Evolutionary conservation across 768 basidiomycete genomes (phyloP).

Genomic region (Suillus paluster): DNA sequence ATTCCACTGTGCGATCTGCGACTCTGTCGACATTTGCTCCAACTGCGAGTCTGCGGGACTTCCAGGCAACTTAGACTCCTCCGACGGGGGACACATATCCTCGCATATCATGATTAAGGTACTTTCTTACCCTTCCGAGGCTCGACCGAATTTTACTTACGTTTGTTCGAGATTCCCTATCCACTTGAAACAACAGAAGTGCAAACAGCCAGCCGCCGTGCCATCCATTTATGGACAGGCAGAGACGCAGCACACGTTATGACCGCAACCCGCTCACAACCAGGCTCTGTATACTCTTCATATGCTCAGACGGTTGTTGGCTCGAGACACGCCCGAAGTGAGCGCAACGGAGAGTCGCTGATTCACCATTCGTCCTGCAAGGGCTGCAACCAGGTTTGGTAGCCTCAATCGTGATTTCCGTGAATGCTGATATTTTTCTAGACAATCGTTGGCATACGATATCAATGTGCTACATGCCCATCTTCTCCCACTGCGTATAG

Average conservation of each 20-base stretch:
- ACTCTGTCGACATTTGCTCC: conserved; percentile 82
- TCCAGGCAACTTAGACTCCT: conserved; percentile 79
- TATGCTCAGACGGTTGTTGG: conserved; percentile 74
- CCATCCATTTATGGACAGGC: conserved; percentile 75
- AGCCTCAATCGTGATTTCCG: background rate
- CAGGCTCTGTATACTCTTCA: conserved; percentile 63
- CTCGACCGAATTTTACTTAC: conserved; percentile 11
- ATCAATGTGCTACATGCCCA: conserved; percentile 90
- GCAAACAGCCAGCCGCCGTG: conserved; percentile 74
- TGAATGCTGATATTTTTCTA: conserved; percentile 30
- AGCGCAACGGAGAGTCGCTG: conserved; percentile 35
- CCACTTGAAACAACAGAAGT: conserved; percentile 78
- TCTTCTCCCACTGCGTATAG: conserved; percentile 73
- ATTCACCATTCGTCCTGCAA: conserved; percentile 68
- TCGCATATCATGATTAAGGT: conserved; percentile 97
- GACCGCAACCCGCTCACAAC: conserved; percentile 50
- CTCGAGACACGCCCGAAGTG: conserved; percentile 39
- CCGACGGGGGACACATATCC: conserved; percentile 78
- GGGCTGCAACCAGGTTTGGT: conserved; percentile 59
- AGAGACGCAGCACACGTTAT: conserved; percentile 72
- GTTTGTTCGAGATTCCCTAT: conserved; percentile 71
- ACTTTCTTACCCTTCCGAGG: conserved; percentile 8
- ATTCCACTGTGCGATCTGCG: conserved; percentile 92
- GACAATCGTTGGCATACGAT: conserved; percentile 79
- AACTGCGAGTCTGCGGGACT: conserved; percentile 88